A percentile compares a stretch with the other conserved stretches of the same genome.
phyloP scores from a whole-genome alignment of 2,329 filamentous ascomycete species.

The Penicillium psychrosexuale region DNA sequence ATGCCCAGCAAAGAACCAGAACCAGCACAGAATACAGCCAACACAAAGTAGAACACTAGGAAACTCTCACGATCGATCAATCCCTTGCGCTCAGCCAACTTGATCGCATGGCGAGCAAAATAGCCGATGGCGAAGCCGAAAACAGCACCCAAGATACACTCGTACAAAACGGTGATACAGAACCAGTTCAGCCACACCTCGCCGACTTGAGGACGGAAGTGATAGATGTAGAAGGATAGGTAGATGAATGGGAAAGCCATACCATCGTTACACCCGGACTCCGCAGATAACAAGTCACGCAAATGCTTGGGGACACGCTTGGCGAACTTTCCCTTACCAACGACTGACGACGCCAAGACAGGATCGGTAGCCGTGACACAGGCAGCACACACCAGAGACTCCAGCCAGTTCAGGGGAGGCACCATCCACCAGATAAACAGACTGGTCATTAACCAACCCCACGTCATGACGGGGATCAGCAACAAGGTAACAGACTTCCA shows the following conservation, averaged over 20 bases:
- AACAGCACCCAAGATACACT: conserved; percentile 88
- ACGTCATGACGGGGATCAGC: conserved; percentile 94
- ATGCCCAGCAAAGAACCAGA: conserved; percentile 87
- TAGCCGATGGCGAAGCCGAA: conserved; percentile 89
- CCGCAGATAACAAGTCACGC: conserved; percentile 87
- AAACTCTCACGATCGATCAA: conserved; percentile 96
- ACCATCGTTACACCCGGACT: conserved; percentile 98
- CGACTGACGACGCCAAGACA: conserved; percentile 92
- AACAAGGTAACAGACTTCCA: conserved; percentile 90
- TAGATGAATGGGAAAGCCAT: conserved; percentile 99
- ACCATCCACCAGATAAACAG: conserved; percentile 93
- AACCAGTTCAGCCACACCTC: conserved; percentile 82
- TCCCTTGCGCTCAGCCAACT: conserved; percentile 76
- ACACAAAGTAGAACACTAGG: conserved; percentile 95
- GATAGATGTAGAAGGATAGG: conserved; percentile 82
- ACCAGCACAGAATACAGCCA: conserved; percentile 92
- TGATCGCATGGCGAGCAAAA: conserved; percentile 84
- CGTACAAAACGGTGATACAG: conserved; percentile 85
- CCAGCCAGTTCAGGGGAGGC: conserved; percentile 75
- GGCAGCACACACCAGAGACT: conserved; percentile 80
- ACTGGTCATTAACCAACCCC: conserved; percentile 78
- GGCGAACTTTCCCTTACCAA: conserved; percentile 98
- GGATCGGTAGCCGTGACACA: conserved; percentile 98
- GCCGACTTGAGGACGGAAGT: conserved; percentile 66
- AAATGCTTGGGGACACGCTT: conserved; percentile 97